phyloP scores from a whole-genome alignment of 495 filamentous ascomycete genomes.

The Penicillium angulare region DNA sequence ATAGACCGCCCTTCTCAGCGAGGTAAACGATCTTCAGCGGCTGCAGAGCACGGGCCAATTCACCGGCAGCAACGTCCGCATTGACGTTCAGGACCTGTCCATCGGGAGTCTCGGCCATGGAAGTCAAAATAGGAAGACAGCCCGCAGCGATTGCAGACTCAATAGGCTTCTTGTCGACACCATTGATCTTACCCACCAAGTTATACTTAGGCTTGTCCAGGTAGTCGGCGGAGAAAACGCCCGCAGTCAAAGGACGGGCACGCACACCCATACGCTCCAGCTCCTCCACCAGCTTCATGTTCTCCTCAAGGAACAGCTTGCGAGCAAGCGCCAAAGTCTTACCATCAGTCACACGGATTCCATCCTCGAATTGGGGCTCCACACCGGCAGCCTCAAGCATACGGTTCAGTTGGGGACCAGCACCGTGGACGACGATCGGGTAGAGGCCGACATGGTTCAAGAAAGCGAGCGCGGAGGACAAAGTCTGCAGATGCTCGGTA shows the following conservation, averaged over 20 bases:
- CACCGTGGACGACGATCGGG: slow-evolving; percentile 95
- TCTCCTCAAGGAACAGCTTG: slow-evolving; percentile 92
- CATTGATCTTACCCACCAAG: slow-evolving; percentile 90
- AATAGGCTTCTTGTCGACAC: slow-evolving; percentile 88
- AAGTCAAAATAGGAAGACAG: slow-evolving; percentile 91
- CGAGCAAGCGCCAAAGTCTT: slow-evolving; percentile 91
- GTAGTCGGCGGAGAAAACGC: slow-evolving; percentile 94
- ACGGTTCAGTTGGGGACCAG: slow-evolving; percentile 93
- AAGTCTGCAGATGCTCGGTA: slow-evolving; percentile 87
- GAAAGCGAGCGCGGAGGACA: slow-evolving; percentile 86
- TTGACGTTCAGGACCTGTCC: slow-evolving; percentile 98
- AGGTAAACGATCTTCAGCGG: slow-evolving; percentile 98
- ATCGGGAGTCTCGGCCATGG: slow-evolving; percentile 91
- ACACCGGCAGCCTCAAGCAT: slow-evolving; percentile 89
- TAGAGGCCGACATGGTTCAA: slow-evolving; percentile 94
- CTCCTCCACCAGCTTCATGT: slow-evolving; percentile 90
- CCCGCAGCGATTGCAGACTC: slow-evolving; percentile 89
- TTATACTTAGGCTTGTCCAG: slow-evolving; percentile 93
- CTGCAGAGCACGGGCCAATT: slow-evolving; percentile 84
- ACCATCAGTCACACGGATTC: slow-evolving; percentile 92
- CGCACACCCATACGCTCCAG: slow-evolving; percentile 89
- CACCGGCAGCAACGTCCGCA: slow-evolving; percentile 93
- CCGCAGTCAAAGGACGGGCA: slow-evolving; percentile 86
- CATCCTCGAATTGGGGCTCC: slow-evolving; percentile 94
- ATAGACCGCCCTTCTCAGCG: slow-evolving; percentile 94